phyloP scores from a whole-genome alignment of 305 asterid species.

The Coffea humblotiana region DNA sequence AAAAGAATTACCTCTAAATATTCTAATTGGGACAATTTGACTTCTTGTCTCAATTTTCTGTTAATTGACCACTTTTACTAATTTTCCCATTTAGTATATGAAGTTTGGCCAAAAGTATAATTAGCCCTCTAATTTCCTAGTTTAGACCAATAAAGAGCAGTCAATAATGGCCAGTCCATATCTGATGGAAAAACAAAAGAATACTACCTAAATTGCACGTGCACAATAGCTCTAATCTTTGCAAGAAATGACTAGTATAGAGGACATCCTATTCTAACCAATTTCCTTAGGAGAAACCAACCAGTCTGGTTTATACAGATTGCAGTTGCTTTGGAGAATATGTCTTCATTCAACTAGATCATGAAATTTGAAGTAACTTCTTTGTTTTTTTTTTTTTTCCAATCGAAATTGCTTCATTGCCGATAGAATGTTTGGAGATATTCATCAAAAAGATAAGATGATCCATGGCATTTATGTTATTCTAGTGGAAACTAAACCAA shows the following conservation, averaged over 20 bases:
- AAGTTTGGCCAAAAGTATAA: background rate
- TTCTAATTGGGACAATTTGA: background rate
- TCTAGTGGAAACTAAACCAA: background rate
- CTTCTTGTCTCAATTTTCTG: background rate
- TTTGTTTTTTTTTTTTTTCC: background rate
- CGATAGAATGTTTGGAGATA: background rate
- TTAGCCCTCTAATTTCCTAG: background rate
- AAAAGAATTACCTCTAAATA: background rate
- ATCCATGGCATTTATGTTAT: background rate
- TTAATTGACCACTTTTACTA: background rate
- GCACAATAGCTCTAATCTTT: background rate
- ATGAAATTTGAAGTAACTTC: no score
- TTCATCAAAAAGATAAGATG: background rate
- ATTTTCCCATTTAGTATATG: no score
- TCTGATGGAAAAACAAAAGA: background rate
- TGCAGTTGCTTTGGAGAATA: background rate
- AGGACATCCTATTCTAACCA: background rate
- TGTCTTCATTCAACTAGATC: background rate
- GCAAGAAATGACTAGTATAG: background rate
- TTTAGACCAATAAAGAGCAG: background rate
- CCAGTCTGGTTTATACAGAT: background rate
- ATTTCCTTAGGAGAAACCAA: background rate
- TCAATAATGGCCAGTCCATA: background rate
- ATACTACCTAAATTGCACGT: background rate
- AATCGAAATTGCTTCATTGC: background rate